Evolutionary conservation across 257 asterid genomes (phyloP), one percentile per base, ranked within the genome.

Genomic region (Scutellaria baicalensis): DNA sequence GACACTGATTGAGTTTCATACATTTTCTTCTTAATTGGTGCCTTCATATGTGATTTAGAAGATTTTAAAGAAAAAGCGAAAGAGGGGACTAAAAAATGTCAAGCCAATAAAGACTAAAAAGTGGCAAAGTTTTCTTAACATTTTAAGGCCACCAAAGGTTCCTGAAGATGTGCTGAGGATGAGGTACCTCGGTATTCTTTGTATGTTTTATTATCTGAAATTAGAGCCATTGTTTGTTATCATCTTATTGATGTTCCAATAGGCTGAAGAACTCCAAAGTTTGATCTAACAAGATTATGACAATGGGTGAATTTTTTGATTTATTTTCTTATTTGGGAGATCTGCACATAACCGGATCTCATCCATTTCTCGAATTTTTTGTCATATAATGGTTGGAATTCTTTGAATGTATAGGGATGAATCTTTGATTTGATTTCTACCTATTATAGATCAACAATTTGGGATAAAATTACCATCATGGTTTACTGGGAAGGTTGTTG

Each of bases 401-500:
- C 18, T 6, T 23, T 39, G 9, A 8, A 17, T n/a, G 21, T 59
- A 12, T 21, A 6, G 2, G 45, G 65, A 21, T 33, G 44, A 55
- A 45, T 35, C 23, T 13, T 51, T n/a, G 23, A 38, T 21, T 8
- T 43, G 60, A 39, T 8, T 70, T 55, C 52, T 70, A 44, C 12
- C 12, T 23, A 49, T 56, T 75, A 75, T 84, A 91, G 96, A 57
- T 81, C 97, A 40, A 84, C 85, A 21, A 84, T 91, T 66, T 87
- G 91, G 61, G 90, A 85, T 70, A 89, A 83, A 74, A 81, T 87
- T 59, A 85, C 85, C 69, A 44, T 87, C 91, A 33, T 91, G 95
- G 96, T 91, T 85, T 69, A 91, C 95, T 64, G 97, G 97, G 60
- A 96, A 89, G 78, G 93, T 95, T 67, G 94, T 51, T 64, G 74